Evolutionary conservation across 306 rosid species (phyloP), one percentile per base, ranked within the genome.

Genomic region (Betula pendula): DNA sequence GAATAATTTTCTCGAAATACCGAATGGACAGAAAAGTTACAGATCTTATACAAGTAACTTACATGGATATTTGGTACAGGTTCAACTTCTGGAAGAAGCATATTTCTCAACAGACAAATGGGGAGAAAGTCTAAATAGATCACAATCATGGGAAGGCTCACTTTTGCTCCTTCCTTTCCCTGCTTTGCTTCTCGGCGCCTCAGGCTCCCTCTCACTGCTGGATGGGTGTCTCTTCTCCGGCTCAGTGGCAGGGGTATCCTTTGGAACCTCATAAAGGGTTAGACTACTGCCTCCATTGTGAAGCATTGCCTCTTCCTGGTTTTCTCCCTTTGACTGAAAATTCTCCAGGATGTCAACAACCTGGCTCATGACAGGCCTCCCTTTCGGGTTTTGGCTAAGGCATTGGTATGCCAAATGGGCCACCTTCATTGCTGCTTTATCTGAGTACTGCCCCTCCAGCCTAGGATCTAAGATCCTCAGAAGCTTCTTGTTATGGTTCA

Each of bases 381-480:
- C 96, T 78, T 93, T 93, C 0, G 98, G 98, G 87, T 93, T 93
- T 86, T 91, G 96, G 84, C 98, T 89, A 70, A 93, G 94, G 84
- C 98, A 93, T 66, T 84, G 95, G 78, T 87, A 85, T 60, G 98
- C 96, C 77, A 93, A 77, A 70, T 81, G 89, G 20, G 96, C 96
- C 16, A 89, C 97, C 80, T 83, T 89, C 68, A 86, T 60, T 15
- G 95, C 98, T 45, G 85, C 72, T 87, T 75, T 89, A 71, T 60
- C 67, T 13, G 95, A 86, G 74, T 91, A 93, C 79, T 93, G 96
- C 63, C 98, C 98, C 73, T 91, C 96, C 79, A 91, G 63, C 83
- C 90, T 87, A 35, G 96, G 98, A 70, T 93, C 98, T 80, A 93
- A 71, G 73, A 93, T 93, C 77, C 83, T 83, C 78, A 89, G 63